phyloP scores from a whole-genome alignment of 2,329 filamentous ascomycete genomes.

The Alternaria sp. region DNA sequence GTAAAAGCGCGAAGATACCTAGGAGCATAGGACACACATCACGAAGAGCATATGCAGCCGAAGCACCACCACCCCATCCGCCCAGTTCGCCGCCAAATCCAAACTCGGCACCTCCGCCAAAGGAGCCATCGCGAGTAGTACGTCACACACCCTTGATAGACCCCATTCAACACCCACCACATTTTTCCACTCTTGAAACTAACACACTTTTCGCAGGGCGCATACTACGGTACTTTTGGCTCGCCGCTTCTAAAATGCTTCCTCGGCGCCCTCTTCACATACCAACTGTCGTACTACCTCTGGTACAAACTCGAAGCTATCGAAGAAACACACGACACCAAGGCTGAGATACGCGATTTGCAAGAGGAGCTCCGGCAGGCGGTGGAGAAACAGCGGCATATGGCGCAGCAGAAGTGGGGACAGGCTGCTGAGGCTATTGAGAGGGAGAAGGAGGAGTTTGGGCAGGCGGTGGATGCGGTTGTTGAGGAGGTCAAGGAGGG shows the following conservation, averaged over 20 bases:
- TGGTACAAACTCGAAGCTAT: slow-evolving; percentile 79
- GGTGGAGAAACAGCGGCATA: slow-evolving; percentile 28
- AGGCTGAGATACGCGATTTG: slow-evolving; percentile 31
- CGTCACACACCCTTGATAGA: slow-evolving; percentile 14
- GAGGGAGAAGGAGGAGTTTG: slow-evolving; percentile 22
- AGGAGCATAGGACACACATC: slow-evolving; percentile 15
- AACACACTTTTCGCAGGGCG: slow-evolving; percentile 43
- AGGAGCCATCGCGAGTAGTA: slow-evolving; percentile 36
- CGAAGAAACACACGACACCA: slow-evolving; percentile 68
- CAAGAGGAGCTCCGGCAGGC: slow-evolving; percentile 36
- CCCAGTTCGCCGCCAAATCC: slow-evolving; percentile 26
- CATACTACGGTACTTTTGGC: slow-evolving; percentile 79
- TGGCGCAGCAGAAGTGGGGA: slow-evolving; percentile 17
- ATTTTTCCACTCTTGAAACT: neutral
- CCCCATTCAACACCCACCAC: neutral
- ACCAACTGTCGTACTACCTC: slow-evolving; percentile 77
- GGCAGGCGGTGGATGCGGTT: slow-evolving; percentile 21
- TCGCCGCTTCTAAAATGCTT: slow-evolving; percentile 77
- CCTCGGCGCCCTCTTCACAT: slow-evolving; percentile 77
- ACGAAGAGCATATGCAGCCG: slow-evolving; percentile 30
- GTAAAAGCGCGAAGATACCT: slow-evolving; percentile 3
- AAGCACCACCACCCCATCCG: slow-evolving; percentile 22
- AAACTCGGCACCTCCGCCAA: slow-evolving; percentile 23
- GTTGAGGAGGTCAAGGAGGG: slow-evolving; percentile 28
- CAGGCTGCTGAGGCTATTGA: slow-evolving; percentile 20